Base-by-base conservation (phyloP, 768 basidiomycete genomes). In the Leccinum ochraceum region DNA sequence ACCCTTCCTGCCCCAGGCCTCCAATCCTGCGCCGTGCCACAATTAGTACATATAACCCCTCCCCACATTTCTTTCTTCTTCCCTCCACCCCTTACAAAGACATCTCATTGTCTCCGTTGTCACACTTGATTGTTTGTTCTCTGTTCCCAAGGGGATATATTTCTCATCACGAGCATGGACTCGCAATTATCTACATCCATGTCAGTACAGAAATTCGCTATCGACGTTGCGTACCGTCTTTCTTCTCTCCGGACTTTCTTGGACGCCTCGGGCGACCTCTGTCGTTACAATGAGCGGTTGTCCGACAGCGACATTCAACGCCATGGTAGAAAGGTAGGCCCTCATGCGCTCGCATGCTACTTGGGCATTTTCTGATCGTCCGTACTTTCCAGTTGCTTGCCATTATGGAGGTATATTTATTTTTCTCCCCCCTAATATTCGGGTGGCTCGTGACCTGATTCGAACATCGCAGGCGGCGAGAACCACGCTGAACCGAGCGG, bases 381-480 rank as follows among this genome's bases (percentile, higher is more conserved):
- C 30, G 49, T 32, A n/a, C 56, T 44, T 54, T 30, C 53, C 63
- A 85, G 84, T 74, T 85, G 54, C 75, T 85, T 54, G 71, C 76
- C 24, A 63, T 85, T 60, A 73, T 79, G 52, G 83, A 85, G 83
- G 84, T 85, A 77, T 73, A 60, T 64, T 65, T 61, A 60, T 54
- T 57, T 65, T 49, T 22, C 62, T 56, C 32, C 36, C 10, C n/a
- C 44, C 44, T 20, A 20, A 44, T 24, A 13, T 34, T 57, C 22
- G 58, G 28, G 39, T 42, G 50, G 37, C 13, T 46, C 20, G 3
- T 32, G 13, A 34, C 50, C 52, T 56, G 16, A 64, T 55, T 28
- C 28, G 49, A 39, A 44, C 30, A 28, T 44, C 36, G 30, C 60
- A 86, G 84, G 74, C 81, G 52, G 80, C 82, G 37, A 76, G 78